phyloP scores from a whole-genome alignment of 495 filamentous ascomycete species.

The Xylaria telfairii region DNA sequence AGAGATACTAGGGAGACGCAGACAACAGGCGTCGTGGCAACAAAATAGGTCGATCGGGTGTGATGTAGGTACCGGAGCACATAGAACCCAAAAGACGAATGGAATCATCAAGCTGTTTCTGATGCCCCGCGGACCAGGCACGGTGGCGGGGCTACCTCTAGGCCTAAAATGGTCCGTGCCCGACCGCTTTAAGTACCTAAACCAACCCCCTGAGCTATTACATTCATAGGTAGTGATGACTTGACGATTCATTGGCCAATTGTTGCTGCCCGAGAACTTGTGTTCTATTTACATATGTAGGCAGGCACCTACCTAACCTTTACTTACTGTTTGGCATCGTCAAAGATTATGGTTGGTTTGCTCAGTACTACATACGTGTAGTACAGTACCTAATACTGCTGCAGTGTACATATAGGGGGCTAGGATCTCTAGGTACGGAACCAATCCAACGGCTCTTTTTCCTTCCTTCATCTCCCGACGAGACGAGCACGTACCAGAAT shows the following conservation, averaged over 20 bases:
- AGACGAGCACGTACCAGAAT: no score
- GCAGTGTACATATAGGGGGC: no score
- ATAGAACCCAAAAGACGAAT: conserved; percentile 31
- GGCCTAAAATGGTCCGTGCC: conserved; percentile 7
- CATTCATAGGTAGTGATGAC: background rate
- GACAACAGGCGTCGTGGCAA: background rate
- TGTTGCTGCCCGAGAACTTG: background rate
- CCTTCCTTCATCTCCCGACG: background rate
- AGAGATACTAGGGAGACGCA: background rate
- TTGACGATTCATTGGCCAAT: background rate
- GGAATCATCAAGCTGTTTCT: conserved; percentile 33
- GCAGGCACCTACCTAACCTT: no score
- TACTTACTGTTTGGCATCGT: no score
- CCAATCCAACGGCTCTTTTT: no score
- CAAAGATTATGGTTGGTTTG: no score
- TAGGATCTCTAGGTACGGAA: no score
- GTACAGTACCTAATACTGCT: no score
- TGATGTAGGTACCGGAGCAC: background rate
- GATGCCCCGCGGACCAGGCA: conserved; percentile 3
- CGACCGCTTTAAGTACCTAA: no score
- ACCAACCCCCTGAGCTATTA: no score
- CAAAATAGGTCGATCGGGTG: background rate
- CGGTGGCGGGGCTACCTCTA: background rate
- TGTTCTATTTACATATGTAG: no score
- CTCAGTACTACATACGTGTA: no score